Evolutionary conservation across 2,329 filamentous ascomycete species (phyloP).

Genomic region (Pseudogymnoascus sp.): DNA sequence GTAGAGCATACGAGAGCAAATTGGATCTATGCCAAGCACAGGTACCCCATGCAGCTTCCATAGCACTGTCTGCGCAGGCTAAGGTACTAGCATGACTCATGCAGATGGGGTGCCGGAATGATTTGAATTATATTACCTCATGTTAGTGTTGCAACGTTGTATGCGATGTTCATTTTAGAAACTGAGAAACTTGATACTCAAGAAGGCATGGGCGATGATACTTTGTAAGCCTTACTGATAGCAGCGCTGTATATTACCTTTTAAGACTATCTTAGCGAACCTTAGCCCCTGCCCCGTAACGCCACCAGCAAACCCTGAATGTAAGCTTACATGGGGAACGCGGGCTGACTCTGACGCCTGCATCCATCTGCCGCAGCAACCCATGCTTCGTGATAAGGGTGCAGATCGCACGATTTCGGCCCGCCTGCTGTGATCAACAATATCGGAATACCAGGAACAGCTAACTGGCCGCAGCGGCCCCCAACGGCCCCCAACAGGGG

Average conservation of each 20-base stretch:
- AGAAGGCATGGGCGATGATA: not conserved
- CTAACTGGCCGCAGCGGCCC: not conserved
- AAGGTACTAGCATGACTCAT: not conserved
- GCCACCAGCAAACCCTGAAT: not conserved
- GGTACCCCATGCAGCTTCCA: not conserved
- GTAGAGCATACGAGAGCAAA: not conserved
- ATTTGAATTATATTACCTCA: not conserved
- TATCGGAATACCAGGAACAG: not conserved
- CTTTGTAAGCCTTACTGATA: not conserved
- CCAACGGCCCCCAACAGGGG: not conserved
- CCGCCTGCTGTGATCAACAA: not conserved
- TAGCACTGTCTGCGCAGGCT: not conserved
- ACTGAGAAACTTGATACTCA: not conserved
- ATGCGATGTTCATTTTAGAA: not conserved
- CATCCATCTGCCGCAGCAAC: not conserved
- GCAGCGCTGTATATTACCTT: not conserved
- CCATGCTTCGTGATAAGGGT: not conserved
- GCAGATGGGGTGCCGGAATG: not conserved
- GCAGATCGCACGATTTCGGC: not conserved
- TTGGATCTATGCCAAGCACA: too few relatives aligned
- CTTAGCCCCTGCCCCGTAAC: not conserved
- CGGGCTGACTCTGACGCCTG: not conserved
- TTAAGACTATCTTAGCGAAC: not conserved
- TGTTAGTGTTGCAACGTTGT: not conserved
- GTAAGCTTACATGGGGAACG: not conserved